Evolutionary conservation across 1,284 basidiomycete genomes (phyloP).

Genomic region (Malassezia cuniculi): DNA sequence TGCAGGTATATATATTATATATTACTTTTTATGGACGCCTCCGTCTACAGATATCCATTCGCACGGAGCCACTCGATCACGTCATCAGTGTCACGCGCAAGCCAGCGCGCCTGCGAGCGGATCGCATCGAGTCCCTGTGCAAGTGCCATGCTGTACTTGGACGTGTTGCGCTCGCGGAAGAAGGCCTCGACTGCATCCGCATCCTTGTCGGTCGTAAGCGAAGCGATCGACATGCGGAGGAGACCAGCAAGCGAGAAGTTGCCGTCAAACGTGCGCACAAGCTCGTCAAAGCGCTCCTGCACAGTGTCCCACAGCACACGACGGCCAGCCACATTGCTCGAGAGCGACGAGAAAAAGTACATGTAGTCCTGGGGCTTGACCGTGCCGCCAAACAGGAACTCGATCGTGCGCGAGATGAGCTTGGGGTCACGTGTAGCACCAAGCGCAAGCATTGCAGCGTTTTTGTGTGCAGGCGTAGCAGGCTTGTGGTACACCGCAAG

Average conservation of each 20-base stretch:
- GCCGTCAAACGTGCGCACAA: constrained; percentile 54
- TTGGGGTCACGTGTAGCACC: constrained; percentile 29
- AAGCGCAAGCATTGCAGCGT: constrained; percentile 44
- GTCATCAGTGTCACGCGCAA: constrained; percentile 54
- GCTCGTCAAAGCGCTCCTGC: constrained; percentile 38
- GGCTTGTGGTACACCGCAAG: constrained; percentile 57
- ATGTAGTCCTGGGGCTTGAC: constrained; percentile 46
- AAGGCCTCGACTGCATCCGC: constrained; percentile 56
- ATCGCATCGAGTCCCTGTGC: constrained; percentile 59
- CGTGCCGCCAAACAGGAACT: constrained; percentile 33
- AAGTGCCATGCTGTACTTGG: constrained; percentile 52
- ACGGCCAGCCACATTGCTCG: constrained; percentile 35
- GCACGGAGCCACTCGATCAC: constrained; percentile 52
- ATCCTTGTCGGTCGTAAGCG: constrained; percentile 60
- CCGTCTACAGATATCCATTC: constrained; percentile 27
- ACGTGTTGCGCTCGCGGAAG: constrained; percentile 46
- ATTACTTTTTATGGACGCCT: too few relatives aligned
- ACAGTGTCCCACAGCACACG: constrained; percentile 44
- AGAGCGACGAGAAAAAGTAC: constrained; percentile 43
- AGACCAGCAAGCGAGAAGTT: constrained; percentile 40
- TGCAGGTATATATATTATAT: too few relatives aligned
- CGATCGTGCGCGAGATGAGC: constrained; percentile 43
- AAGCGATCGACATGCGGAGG: constrained; percentile 52
- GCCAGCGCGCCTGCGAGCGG: constrained; percentile 52
- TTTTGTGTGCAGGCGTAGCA: constrained; percentile 48